Percentiles rank a stretch among this genome's conserved stretches.
phyloP scores from a whole-genome alignment of 108 stramenopile genomes.

The Licmophora abbreviata region DNA sequence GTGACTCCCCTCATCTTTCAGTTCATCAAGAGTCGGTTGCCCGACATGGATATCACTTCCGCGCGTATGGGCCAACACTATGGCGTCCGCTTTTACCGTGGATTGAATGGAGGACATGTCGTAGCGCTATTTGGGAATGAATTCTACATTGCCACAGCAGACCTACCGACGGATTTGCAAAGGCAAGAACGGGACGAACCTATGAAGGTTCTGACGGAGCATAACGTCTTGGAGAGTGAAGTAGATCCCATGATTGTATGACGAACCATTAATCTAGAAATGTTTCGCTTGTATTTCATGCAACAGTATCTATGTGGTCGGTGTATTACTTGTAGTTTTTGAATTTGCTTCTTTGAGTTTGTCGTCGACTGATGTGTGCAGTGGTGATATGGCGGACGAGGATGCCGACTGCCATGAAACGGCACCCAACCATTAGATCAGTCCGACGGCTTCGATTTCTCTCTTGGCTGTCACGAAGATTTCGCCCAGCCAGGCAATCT shows the following conservation, averaged over 20 bases:
- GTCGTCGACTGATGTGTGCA: no score
- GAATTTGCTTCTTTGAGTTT: no score
- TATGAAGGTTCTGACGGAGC: neutral
- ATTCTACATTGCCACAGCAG: constrained; percentile 10
- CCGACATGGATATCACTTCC: constrained; percentile 10
- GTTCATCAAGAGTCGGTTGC: constrained; percentile 15
- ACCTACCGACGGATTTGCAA: constrained; percentile 9
- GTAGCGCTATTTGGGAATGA: constrained; percentile 14
- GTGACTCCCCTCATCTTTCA: constrained; percentile 23
- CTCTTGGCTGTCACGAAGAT: constrained; percentile 51
- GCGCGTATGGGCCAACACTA: constrained; percentile 12
- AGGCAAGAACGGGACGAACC: neutral
- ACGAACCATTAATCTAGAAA: no score
- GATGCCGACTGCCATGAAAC: no score
- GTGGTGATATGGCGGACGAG: no score
- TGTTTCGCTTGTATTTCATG: no score
- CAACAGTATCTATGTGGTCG: no score
- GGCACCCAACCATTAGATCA: no score
- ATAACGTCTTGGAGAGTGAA: neutral
- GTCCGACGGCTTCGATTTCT: constrained; percentile 29
- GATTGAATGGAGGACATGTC: constrained; percentile 6
- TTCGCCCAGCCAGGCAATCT: constrained; percentile 67
- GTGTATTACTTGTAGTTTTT: no score
- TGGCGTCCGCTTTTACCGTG: constrained; percentile 15
- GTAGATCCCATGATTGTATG: neutral